Evolutionary conservation across 495 filamentous ascomycete genomes (phyloP).

Genomic region (Hypoxylon lenormandii): DNA sequence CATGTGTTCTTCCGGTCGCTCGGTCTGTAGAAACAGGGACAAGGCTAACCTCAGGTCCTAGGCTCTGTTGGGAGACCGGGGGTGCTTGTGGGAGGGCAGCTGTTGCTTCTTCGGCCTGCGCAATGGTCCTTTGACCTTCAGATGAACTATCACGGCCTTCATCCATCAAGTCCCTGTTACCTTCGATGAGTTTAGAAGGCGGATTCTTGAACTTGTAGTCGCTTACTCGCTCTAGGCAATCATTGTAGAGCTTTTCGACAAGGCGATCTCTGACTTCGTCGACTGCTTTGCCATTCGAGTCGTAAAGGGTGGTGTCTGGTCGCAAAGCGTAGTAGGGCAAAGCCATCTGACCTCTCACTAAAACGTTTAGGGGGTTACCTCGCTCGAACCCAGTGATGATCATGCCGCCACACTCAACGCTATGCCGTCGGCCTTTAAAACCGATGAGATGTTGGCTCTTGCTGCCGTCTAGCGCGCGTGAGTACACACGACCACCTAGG

Average conservation of each 20-base stretch:
- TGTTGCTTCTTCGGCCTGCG: conserved; percentile 72
- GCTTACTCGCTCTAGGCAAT: conserved; percentile 89
- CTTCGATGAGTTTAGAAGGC: conserved; percentile 78
- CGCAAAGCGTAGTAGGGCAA: conserved; percentile 85
- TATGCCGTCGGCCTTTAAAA: conserved; percentile 72
- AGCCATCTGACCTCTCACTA: conserved; percentile 90
- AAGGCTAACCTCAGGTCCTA: conserved; percentile 62
- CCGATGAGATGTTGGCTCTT: conserved; percentile 48
- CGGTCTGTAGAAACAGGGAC: conserved; percentile 70
- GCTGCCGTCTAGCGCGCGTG: conserved; percentile 72
- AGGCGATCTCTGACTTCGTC: conserved; percentile 81
- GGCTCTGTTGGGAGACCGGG: conserved; percentile 61
- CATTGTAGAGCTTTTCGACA: conserved; percentile 91
- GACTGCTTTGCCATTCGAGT: conserved; percentile 83
- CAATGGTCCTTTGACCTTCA: conserved; percentile 77
- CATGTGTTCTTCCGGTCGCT: conserved; percentile 69
- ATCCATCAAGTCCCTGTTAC: conserved; percentile 85
- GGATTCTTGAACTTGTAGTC: conserved; percentile 82
- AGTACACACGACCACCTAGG: conserved; percentile 95
- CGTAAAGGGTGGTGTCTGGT: conserved; percentile 89
- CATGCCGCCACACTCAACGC: conserved; percentile 95
- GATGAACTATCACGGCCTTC: conserved; percentile 79
- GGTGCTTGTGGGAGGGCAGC: conserved; percentile 61
- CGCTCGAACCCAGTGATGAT: conserved; percentile 97
- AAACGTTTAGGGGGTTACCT: conserved; percentile 90